Base-by-base conservation (phyloP, 192 early-diverging fungal genomes). In the Phycomyces nitens region DNA sequence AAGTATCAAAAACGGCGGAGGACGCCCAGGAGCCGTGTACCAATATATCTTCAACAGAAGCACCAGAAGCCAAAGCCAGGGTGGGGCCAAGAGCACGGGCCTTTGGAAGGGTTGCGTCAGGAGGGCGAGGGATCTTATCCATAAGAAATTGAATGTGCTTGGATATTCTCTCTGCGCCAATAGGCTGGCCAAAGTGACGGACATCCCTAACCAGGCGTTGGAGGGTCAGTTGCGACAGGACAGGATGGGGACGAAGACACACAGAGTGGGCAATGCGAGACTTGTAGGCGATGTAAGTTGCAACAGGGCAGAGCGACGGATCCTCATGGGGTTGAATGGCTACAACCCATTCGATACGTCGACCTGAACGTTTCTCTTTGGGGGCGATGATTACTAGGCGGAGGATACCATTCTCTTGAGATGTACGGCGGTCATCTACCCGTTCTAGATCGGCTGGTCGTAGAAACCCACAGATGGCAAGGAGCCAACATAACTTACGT, bases 321-420 rank as follows among this genome's bases (percentile, higher is more conserved):
- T 61, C 18, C 0, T 0, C 0, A 20, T 61, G 60, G 0, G 24
- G 27, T 5, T 34, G 21, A 0, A 61, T 61, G 6, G 27, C 0
- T 0, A 61, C 18, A 0, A 7, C 0, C 1, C 16, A 8, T 0
- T 20, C 22, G 0, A 61, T 47, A 18, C 44, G 5, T 0, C 6
- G 2, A 16, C 44, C 44, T 0, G 18, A 11, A 0, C 60, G 60
- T 38, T 52, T 52, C 20, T 61, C 60, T 11, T 61, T 61, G 0
- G 60, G 49, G 0, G 60, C 60, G 0, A 56, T 29, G 0, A 61
- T 11, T 0, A 61, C 60, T 10, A 34, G 0, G 0, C 16, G 14
- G 1, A 52, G 14, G 0, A 61, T 0, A 0, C 24, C 2, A 0
- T 24, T 2, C 0, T 3, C 0, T 0, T 15, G 10, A 0, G 21